These are phyloP conservation scores for Backusella sp. DNA, from an alignment of 192 early-diverging fungal genomes.

Conservation along the genomic window DNA sequence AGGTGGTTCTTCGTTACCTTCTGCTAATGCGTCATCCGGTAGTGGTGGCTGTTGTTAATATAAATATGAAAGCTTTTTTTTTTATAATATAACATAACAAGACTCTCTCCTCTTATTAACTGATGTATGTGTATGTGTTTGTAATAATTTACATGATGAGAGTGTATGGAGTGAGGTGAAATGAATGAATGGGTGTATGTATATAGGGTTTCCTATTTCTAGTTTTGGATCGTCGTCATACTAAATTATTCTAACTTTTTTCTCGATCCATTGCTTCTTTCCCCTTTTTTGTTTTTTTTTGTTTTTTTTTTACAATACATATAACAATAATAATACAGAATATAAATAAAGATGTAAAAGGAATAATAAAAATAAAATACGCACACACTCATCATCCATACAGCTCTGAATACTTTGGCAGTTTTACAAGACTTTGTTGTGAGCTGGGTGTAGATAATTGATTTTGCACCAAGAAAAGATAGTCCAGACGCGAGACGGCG, in stretches of 20 bases:
- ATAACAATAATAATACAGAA: not conserved
- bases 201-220: too few relatives aligned
- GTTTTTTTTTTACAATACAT: too few relatives aligned
- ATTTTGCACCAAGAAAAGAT: not conserved
- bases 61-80: not conserved
- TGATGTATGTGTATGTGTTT: not conserved
- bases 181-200: too few relatives aligned
- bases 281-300: not conserved
- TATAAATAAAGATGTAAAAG: not conserved
- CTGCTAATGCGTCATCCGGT: slow-evolving; percentile 17
- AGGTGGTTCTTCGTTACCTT: slow-evolving; percentile 27
- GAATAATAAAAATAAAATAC: not conserved
- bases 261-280: not conserved
- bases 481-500: not conserved
- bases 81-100: not conserved
- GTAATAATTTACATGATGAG: not conserved
- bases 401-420: slow-evolving; percentile 15
- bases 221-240: too few relatives aligned
- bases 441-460: not conserved
- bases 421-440: not conserved
- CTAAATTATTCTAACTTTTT: not conserved
- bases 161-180: too few relatives aligned
- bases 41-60: slow-evolving; percentile 21
- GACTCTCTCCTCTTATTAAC: not conserved
- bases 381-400: not conserved